Evolutionary conservation across 345 rosid species (phyloP), one percentile per base, ranked within the genome.

Genomic region (Salix caprea): DNA sequence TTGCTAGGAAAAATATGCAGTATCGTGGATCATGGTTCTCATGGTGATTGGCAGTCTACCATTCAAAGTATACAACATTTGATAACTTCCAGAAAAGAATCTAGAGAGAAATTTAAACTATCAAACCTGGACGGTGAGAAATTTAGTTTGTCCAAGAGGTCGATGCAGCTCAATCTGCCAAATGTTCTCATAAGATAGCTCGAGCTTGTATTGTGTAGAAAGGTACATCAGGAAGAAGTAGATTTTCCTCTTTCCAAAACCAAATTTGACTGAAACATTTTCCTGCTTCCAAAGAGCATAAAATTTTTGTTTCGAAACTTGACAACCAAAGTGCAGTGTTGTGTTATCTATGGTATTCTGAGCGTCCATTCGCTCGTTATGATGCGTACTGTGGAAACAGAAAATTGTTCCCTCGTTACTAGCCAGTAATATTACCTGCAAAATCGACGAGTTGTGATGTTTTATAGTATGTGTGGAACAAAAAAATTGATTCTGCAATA

Each of bases 81-180:
- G 64, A 58, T 58, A 23, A 23, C 24, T 58, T n/a, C 28, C 64
- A n/a, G 8, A 3, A 9, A 58, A 58, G 64, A 58, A 23, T 58
- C 62, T 19, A 28, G 13, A 12, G 4, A 19, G 34, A 13, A 56
- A n/a, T 76, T 30, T 24, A n/a, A 30, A 62, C 15, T 23, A n/a
- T 11, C 70, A 70, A 42, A 87, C 89, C 87, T 86, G 87, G 73
- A 84, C 76, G 24, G 80, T 5, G 19, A 86, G 80, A 78, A 32
- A 78, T 46, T 73, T 65, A 6, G 37, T 12, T 18, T 26, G 77
- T 70, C 19, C 50, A 6, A 2, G 26, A 2, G 78, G 77, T 23
- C 48, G 46, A 36, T 32, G 81, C 36, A 79, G 79, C 77, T 80
- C 77, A 67, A 78, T 71, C 65, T 82, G 76, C 83, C 83, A 72